Base-by-base conservation (phyloP, 1,139 yeast species). In the Magnusiomyces suaveolens region DNA sequence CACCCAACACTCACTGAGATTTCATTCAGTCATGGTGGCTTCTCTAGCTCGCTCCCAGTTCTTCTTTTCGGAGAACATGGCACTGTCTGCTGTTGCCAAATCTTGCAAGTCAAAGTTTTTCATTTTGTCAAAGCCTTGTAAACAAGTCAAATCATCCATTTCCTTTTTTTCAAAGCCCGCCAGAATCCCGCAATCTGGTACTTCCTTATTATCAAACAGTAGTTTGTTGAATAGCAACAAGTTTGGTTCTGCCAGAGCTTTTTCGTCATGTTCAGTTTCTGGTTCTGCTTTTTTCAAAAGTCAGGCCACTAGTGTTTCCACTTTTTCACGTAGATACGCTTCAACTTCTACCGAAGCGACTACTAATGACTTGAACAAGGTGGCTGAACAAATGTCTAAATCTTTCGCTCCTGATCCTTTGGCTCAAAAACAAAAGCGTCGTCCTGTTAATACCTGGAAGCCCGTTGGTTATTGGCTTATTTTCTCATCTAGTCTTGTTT, bases 401-500 rank as follows among this genome's bases (percentile, higher is more conserved):
- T 48, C 55, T 18, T 56, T 56, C 21, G 25, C 56, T 20, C 54
- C 54, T 26, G 54, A 55, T 46, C 58, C 58, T 51, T 46, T 55
- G 20, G 52, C 53, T 47, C 47, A 56, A 56, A 44, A 60, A 2
- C 49, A 43, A 12, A 56, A 56, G 46, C 54, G 63, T 20, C 52
- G 64, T 24, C 70, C 69, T 2, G 60, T 64, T 24, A 65, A 64
- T 56, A 63, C 69, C 21, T 62, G 66, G 53, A 67, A 64, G 43
- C 57, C 62, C 14, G 92, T 87, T 3, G 97, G 96, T 0, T 87
- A 85, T 66, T 86, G 97, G 90, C 77, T 95, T 52, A 72, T 92
- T 20, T 94, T 95, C n/a, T 84, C 95, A 1, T 87, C 97, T 1
- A 84, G 87, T 1, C 74, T 92, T 32, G 96, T 94, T 1, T 92